Evolutionary conservation across 805 yeast species (phyloP).

Genomic region (Saccharomycopsis javanensis): DNA sequence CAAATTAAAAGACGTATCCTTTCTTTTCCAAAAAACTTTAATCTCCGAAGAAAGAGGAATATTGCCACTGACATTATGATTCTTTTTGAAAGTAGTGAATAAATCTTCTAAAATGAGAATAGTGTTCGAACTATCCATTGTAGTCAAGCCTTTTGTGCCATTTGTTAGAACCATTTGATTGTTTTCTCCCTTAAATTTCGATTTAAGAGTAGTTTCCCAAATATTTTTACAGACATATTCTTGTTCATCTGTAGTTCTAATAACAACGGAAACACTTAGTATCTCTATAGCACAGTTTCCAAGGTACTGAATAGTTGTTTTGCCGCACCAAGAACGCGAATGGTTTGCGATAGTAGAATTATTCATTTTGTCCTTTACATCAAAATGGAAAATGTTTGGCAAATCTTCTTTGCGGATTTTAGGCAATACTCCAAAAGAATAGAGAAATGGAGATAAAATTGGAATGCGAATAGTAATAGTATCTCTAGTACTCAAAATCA

Average conservation of each 20-base stretch:
- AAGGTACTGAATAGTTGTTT: conserved; percentile 25
- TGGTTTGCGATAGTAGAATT: conserved; percentile 23
- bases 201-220: background rate
- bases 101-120: background rate
- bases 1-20: conserved; percentile 4
- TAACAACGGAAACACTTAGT: conserved; percentile 25
- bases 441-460: conserved; percentile 26
- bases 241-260: conserved; percentile 28
- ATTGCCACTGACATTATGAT: conserved; percentile 27
- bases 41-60: conserved; percentile 26
- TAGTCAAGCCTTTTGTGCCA: conserved; percentile 1
- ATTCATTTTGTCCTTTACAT: conserved; percentile 3
- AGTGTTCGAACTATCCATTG: background rate
- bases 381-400: conserved; percentile 24
- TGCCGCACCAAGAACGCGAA: conserved; percentile 30
- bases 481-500: conserved; percentile 20
- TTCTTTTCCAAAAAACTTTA: conserved; percentile 30
- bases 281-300: conserved; percentile 26
- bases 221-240: conserved; percentile 26
- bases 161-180: conserved; percentile 3
- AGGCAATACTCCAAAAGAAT: conserved; percentile 27
- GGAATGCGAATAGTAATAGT: conserved; percentile 22
- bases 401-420: conserved; percentile 24
- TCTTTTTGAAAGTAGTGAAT: conserved; percentile 20
- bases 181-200: conserved; percentile 14